A percentile compares a stretch with the other conserved stretches of the same genome.
Conservation (phyloP, 148 eudicot genomes). For the Camellia japonica region DNA sequence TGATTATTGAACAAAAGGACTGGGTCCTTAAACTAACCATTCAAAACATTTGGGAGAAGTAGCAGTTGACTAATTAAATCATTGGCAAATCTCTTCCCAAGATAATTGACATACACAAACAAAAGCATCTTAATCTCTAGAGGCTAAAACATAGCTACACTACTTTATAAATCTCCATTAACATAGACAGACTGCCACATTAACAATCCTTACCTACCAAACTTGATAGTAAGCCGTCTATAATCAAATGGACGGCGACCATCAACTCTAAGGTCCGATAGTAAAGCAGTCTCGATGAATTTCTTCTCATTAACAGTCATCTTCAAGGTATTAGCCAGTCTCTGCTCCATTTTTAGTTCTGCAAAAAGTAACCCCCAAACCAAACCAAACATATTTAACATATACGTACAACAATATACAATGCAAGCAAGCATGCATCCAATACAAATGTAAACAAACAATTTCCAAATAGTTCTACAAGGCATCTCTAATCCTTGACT, state of each 20-base stretch:
- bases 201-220: constrained; percentile 63
- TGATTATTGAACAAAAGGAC: neutral
- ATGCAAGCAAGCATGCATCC: too few relatives aligned
- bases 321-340: constrained; percentile 67
- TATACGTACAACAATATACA: too few relatives aligned
- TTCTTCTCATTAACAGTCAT: constrained; percentile 87
- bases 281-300: constrained; percentile 73
- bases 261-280: constrained; percentile 32
- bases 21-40: neutral
- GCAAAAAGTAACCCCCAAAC: neutral
- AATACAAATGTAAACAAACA: too few relatives aligned
- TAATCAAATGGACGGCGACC: constrained; percentile 81
- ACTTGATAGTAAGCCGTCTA: constrained; percentile 62
- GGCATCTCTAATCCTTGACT: too few relatives aligned
- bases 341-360: constrained; percentile 63
- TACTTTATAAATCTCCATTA: neutral
- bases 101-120: too few relatives aligned
- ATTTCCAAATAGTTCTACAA: too few relatives aligned
- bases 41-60: neutral
- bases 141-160: neutral
- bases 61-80: neutral
- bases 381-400: too few relatives aligned
- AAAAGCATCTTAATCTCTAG: too few relatives aligned
- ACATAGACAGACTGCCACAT: neutral
- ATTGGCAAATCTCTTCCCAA: too few relatives aligned